Conservation (phyloP, 257 asterid genomes). For the Przewalskia tangutica region DNA sequence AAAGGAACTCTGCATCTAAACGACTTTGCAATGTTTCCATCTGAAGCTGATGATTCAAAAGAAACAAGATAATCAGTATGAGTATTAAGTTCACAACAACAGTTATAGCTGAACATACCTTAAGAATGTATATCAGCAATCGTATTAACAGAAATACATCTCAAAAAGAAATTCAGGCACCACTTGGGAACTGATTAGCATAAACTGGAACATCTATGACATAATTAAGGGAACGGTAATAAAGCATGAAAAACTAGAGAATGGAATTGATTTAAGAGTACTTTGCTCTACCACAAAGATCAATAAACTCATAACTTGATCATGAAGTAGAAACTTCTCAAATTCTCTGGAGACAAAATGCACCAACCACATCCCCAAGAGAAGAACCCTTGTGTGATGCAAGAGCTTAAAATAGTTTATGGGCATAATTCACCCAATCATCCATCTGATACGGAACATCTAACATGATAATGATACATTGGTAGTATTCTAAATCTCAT, state of each 20-base stretch:
- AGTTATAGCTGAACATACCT: background rate
- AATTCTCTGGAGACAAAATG: background rate
- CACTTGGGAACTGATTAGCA: background rate
- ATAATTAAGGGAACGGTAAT: background rate
- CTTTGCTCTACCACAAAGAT: background rate
- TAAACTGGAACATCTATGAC: background rate
- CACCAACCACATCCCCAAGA: background rate
- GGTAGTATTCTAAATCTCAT: background rate
- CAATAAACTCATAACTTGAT: background rate
- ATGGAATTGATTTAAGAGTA: background rate
- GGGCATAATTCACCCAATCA: background rate
- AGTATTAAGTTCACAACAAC: background rate
- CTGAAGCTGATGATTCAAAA: conserved; percentile 48
- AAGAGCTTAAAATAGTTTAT: background rate
- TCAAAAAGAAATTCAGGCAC: background rate
- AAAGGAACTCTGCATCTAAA: conserved; percentile 90
- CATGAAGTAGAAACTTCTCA: background rate
- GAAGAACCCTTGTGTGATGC: background rate
- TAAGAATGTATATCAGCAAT: background rate
- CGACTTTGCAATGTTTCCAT: conserved; percentile 93
- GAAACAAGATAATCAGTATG: conserved; percentile 8
- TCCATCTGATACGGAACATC: background rate
- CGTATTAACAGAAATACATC: background rate
- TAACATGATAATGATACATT: background rate
- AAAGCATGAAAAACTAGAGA: background rate